These are phyloP conservation scores for Rhynchosporium secalis DNA, from an alignment of 2,329 filamentous ascomycete genomes.

Conservation along the genomic window DNA sequence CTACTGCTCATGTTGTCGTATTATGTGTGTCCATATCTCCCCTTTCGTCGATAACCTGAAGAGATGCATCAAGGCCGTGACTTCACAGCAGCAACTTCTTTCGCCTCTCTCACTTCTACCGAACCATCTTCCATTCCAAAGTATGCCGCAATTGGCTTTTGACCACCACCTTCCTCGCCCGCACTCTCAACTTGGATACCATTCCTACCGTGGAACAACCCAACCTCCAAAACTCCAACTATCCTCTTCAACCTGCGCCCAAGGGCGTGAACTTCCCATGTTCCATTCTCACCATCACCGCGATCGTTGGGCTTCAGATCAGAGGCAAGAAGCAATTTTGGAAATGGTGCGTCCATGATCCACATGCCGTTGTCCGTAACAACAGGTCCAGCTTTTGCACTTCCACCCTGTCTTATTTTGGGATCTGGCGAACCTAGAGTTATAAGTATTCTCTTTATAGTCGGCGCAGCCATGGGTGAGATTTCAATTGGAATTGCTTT, in stretches of 20 bases:
- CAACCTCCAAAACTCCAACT: conserved; percentile 87
- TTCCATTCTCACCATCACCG: conserved; percentile 60
- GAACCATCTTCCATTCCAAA: conserved; percentile 84
- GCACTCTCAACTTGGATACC: conserved; percentile 66
- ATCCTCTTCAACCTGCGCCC: conserved; percentile 75
- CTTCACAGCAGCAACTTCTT: conserved; percentile 35
- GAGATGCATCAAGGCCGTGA: conserved; percentile 28
- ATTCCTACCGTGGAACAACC: conserved; percentile 82
- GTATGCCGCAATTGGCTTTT: conserved; percentile 92
- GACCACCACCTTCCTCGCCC: conserved; percentile 65
- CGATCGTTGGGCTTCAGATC: conserved; percentile 48
- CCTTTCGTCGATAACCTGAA: not conserved
- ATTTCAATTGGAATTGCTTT: conserved; percentile 91
- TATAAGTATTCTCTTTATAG: conserved; percentile 71
- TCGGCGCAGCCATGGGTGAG: conserved; percentile 76
- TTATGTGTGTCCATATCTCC: not conserved
- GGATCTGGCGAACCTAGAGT: conserved; percentile 73
- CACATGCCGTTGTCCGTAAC: conserved; percentile 85
- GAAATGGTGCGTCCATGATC: conserved; percentile 91
- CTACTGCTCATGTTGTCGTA: too few species aligned
- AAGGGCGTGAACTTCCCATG: conserved; percentile 79
- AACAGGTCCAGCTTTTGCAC: conserved; percentile 79
- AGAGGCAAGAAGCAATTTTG: conserved; percentile 64
- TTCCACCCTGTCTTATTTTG: conserved; percentile 67
- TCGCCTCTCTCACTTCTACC: conserved; percentile 55